Base-by-base conservation (phyloP, 345 rosid species). In the Adansonia digitata region DNA sequence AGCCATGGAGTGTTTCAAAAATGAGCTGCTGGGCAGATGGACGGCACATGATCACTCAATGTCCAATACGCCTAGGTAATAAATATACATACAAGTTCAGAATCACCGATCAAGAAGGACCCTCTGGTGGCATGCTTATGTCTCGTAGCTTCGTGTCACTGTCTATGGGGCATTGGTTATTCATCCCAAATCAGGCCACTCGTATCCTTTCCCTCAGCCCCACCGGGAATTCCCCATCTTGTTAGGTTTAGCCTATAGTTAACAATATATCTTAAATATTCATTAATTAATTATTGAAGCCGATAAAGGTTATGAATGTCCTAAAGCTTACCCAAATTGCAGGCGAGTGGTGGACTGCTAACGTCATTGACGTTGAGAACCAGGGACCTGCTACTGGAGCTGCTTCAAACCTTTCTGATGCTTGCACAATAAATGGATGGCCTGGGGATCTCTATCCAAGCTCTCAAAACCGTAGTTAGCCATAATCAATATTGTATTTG, bases 341-440 rank as follows among this genome's bases (percentile, higher is more conserved):
- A 94, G 95, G 97, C 27, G 98, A 92, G 81, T 94, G 97, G 97
- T 90, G 98, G 98, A 91, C 91, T 66, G 92, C 90, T 11, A 85
- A 91, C 68, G 86, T 88, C 29, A 45, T 88, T 14, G 94, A 86
- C 15, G 74, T 92, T 4, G 91, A 83, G 48, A 84, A 81, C 65
- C 66, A 81, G 12, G 95, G 89, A 0, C 24, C 74, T 11, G 92
- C 92, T 26, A 73, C 78, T 9, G 98, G 98, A 0, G 79, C 61
- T 13, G 86, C 78, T 67, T 92, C 97, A 0, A 85, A 88, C 53
- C 70, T 12, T 65, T 94, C 98, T 2, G 88, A 91, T 56, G 97
- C 98, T 40, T 94, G 56, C 77, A 94, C 97, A 2, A 91, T 94
- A 35, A 92, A 94, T 69, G 98, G 98, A 5, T 67, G 57, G 74